Evolutionary conservation across 495 filamentous ascomycete species (phyloP).

Genomic region (Penicillium longicatenatum): DNA sequence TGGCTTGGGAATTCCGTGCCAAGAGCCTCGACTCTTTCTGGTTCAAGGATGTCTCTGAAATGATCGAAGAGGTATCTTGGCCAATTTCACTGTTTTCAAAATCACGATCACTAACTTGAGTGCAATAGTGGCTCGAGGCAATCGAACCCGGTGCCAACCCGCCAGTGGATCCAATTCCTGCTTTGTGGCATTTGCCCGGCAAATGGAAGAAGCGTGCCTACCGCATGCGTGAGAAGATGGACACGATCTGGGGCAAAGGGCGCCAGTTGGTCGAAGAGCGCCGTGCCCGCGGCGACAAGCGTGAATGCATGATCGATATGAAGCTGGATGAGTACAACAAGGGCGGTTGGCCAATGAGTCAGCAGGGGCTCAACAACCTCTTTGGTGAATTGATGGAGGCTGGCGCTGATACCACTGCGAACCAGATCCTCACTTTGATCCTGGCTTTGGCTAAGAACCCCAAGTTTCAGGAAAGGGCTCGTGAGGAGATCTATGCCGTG

Average conservation of each 20-base stretch:
- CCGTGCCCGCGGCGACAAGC: slow-evolving; percentile 15
- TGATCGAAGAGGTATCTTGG: background rate
- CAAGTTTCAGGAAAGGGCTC: slow-evolving; percentile 38
- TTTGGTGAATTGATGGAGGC: slow-evolving; percentile 45
- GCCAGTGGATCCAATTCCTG: slow-evolving; percentile 51
- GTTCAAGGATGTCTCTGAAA: slow-evolving; percentile 21
- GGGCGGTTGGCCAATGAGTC: slow-evolving; percentile 22
- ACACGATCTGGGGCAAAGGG: too few species aligned
- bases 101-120: background rate
- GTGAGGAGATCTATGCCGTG: slow-evolving; percentile 34
- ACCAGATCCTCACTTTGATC: slow-evolving; percentile 39
- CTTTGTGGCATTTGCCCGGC: slow-evolving; percentile 42
- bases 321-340: slow-evolving; percentile 47
- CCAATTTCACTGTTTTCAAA: too few species aligned
- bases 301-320: slow-evolving; percentile 42
- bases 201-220: slow-evolving; percentile 18
- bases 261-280: slow-evolving; percentile 8
- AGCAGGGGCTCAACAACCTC: slow-evolving; percentile 36
- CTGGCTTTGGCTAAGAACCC: slow-evolving; percentile 45
- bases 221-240: too few species aligned
- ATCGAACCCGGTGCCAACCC: slow-evolving; percentile 53
- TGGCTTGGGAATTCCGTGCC: too few species aligned
- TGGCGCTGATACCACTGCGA: slow-evolving; percentile 48
- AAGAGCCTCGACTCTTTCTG: too few species aligned
- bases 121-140: slow-evolving; percentile 40